A percentile compares a stretch with the other conserved stretches of the same genome.
These are phyloP conservation scores for Candida sojae DNA, from an alignment of 1,139 yeast species.

Conservation along the genomic window DNA sequence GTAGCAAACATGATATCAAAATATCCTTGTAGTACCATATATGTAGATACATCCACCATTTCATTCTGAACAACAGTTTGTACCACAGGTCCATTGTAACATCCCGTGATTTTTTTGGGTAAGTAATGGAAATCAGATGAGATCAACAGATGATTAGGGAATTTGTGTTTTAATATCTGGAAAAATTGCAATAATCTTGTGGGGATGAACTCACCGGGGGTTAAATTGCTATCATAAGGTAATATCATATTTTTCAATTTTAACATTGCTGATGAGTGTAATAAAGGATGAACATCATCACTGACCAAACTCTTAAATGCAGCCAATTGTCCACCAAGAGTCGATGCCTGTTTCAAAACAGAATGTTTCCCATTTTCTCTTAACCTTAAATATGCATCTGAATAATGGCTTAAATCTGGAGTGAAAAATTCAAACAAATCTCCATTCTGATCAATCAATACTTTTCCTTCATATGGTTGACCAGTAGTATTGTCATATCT, in stretches of 20 bases:
- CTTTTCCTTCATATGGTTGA: slow-evolving; percentile 77
- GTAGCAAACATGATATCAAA: slow-evolving; percentile 90
- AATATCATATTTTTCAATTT: slow-evolving; percentile 31
- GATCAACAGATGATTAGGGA: slow-evolving; percentile 75
- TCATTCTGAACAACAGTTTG: slow-evolving; percentile 72
- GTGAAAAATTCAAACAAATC: slow-evolving; percentile 77
- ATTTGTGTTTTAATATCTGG: slow-evolving; percentile 60
- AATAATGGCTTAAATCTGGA: slow-evolving; percentile 65
- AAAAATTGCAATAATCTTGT: slow-evolving; percentile 71
- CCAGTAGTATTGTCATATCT: slow-evolving; percentile 72
- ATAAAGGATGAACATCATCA: slow-evolving; percentile 42
- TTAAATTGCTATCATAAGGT: slow-evolving; percentile 69
- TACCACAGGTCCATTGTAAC: slow-evolving; percentile 74
- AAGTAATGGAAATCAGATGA: slow-evolving; percentile 74
- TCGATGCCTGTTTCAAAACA: slow-evolving; percentile 25
- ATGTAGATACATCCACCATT: slow-evolving; percentile 71
- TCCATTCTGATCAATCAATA: slow-evolving; percentile 70
- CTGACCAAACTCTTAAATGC: slow-evolving; percentile 33
- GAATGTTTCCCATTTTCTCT: slow-evolving; percentile 51
- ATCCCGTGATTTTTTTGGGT: slow-evolving; percentile 64
- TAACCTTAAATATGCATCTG: slow-evolving; percentile 53
- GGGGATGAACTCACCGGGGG: slow-evolving; percentile 81
- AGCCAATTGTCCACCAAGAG: slow-evolving; percentile 22
- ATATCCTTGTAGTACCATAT: slow-evolving; percentile 81
- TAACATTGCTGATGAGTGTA: slow-evolving; percentile 35